These are phyloP conservation scores for Pythium brachiatum DNA, from an alignment of 352 stramenopile genomes.

Conservation along the genomic window DNA sequence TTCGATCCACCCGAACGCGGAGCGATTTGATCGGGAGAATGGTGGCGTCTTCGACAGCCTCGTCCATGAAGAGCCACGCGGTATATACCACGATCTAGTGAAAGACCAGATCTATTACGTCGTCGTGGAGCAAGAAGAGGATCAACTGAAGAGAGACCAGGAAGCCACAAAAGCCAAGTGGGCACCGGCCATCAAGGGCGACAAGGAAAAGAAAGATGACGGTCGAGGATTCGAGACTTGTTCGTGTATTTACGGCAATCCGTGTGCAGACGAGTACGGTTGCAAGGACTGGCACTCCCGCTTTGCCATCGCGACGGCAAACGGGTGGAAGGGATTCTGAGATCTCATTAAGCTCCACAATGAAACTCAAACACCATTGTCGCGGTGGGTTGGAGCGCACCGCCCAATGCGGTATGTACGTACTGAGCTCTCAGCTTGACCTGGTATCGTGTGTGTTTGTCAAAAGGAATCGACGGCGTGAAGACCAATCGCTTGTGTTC, in stretches of 20 bases:
- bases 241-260: slow-evolving; percentile 89
- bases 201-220: slow-evolving; percentile 52
- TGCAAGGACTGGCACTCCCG: slow-evolving; percentile 87
- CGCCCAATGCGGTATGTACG: slow-evolving; percentile 27
- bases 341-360: background rate
- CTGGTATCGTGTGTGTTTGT: slow-evolving; percentile 31
- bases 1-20: slow-evolving; percentile 40
- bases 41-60: slow-evolving; percentile 52
- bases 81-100: slow-evolving; percentile 68
- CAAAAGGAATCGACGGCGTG: slow-evolving; percentile 34
- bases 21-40: slow-evolving; percentile 57
- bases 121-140: slow-evolving; percentile 76
- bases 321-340: slow-evolving; percentile 89
- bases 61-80: slow-evolving; percentile 61
- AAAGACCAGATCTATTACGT: slow-evolving; percentile 77
- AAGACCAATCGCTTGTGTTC: slow-evolving; percentile 25
- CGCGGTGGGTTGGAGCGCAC: background rate
- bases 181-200: slow-evolving; percentile 29
- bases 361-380: slow-evolving; percentile 26
- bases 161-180: slow-evolving; percentile 55
- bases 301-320: slow-evolving; percentile 78
- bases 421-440: slow-evolving; percentile 32
- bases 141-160: slow-evolving; percentile 68
- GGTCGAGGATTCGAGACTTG: slow-evolving; percentile 78
- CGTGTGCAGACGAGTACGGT: slow-evolving; percentile 88